phyloP scores from a whole-genome alignment of 139 green algal species.

The Dunaliella primolecta region DNA sequence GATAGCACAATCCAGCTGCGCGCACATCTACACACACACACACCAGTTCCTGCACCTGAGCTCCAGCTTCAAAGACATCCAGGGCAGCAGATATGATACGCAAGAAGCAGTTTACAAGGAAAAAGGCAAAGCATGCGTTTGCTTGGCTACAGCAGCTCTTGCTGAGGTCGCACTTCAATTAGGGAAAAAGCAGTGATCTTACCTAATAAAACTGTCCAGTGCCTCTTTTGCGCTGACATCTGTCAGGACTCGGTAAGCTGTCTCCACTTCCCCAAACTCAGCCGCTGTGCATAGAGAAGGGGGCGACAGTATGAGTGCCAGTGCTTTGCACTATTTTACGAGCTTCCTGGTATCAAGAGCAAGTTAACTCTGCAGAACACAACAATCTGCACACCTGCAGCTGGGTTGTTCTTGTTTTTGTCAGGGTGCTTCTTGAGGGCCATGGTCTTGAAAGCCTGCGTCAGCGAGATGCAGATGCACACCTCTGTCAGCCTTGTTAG shows the following conservation, averaged over 20 bases:
- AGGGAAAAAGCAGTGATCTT: background rate
- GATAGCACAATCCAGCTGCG: too few species aligned
- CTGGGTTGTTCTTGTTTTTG: constrained; percentile 67
- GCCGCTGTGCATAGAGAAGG: too few species aligned
- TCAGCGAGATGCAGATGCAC: too few species aligned
- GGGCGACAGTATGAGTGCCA: too few species aligned
- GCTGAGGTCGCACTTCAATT: too few species aligned
- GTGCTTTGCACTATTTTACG: too few species aligned
- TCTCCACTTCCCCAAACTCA: constrained; percentile 81
- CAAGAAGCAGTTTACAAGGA: background rate
- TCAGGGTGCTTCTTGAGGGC: constrained; percentile 80
- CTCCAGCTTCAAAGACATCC: too few species aligned
- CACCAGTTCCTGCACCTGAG: too few species aligned
- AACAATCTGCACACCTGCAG: constrained; percentile 47
- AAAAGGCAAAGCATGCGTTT: background rate
- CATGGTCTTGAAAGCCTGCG: constrained; percentile 68
- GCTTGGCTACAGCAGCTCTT: background rate
- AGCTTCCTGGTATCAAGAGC: too few species aligned
- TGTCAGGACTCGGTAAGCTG: constrained; percentile 76
- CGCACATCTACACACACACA: too few species aligned
- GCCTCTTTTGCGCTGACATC: constrained; percentile 66
- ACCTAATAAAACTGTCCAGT: constrained; percentile 58
- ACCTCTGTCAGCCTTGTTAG: too few species aligned
- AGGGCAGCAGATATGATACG: background rate
- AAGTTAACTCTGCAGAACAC: too few species aligned